Percentiles rank a stretch among this genome's conserved stretches.
phyloP scores from a whole-genome alignment of 805 yeast species.

The Gaillardinia entomophila region DNA sequence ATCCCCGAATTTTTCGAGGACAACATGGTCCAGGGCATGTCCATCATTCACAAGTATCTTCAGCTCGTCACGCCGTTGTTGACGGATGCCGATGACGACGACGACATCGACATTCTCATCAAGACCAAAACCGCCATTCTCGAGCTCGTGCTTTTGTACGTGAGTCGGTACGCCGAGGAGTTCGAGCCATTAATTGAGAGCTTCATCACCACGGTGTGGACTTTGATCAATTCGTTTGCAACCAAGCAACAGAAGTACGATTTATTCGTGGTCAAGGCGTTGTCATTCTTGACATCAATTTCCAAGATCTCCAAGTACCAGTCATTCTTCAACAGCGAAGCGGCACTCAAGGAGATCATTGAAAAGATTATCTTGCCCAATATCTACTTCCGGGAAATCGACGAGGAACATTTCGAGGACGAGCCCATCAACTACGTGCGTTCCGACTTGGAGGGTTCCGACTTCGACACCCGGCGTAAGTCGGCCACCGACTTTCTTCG shows the following conservation, averaged over 20 bases:
- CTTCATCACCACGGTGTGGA: slow-evolving; percentile 83
- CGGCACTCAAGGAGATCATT: slow-evolving; percentile 64
- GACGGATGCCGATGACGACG: slow-evolving; percentile 54
- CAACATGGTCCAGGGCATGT: slow-evolving; percentile 71
- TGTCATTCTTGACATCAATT: slow-evolving; percentile 78
- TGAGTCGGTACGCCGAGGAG: slow-evolving; percentile 88
- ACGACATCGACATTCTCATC: slow-evolving; percentile 62
- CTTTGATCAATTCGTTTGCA: slow-evolving; percentile 52
- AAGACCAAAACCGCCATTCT: slow-evolving; percentile 76
- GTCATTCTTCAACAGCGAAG: slow-evolving; percentile 44
- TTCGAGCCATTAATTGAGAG: slow-evolving; percentile 71
- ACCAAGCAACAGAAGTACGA: slow-evolving; percentile 77
- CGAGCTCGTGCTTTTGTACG: slow-evolving; percentile 79
- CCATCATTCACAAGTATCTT: slow-evolving; percentile 75
- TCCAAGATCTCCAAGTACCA: slow-evolving; percentile 64
- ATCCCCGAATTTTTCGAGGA: slow-evolving; percentile 98
- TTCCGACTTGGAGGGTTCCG: slow-evolving; percentile 92
- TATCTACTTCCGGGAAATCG: slow-evolving; percentile 76
- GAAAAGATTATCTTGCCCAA: slow-evolving; percentile 87
- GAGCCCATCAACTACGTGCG: slow-evolving; percentile 93
- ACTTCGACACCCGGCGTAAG: slow-evolving; percentile 85
- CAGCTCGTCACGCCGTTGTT: slow-evolving; percentile 51
- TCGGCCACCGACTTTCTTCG: slow-evolving; percentile 90
- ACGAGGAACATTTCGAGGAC: slow-evolving; percentile 91
- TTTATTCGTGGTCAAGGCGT: slow-evolving; percentile 71